A percentile compares a stretch with the other conserved stretches of the same genome.
Conservation (phyloP, 345 rosid species). For the Salix suchowensis region DNA sequence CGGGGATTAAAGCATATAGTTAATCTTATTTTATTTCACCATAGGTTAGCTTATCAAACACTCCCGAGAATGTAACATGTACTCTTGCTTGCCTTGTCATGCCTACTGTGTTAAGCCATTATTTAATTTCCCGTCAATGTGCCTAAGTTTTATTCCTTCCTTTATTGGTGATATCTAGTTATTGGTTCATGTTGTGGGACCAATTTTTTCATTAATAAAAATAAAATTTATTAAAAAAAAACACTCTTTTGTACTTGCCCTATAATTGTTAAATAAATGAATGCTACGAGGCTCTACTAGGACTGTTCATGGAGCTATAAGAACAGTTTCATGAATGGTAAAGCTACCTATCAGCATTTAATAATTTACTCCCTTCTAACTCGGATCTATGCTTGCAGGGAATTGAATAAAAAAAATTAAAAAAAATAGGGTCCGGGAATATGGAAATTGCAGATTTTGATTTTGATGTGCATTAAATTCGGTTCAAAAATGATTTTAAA, state of each 20-base stretch:
- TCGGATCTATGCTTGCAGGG: neutral
- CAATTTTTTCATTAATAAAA: neutral
- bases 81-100: neutral
- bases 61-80: neutral
- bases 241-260: neutral
- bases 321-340: neutral
- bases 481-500: no score
- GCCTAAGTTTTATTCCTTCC: neutral
- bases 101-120: neutral
- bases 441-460: no score
- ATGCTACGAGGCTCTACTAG: no score
- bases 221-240: neutral
- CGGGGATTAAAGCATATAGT: neutral
- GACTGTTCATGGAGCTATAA: neutral
- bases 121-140: neutral
- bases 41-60: neutral
- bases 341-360: neutral
- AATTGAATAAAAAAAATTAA: neutral
- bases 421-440: neutral
- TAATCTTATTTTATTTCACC: neutral
- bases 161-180: neutral
- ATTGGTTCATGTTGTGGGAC: neutral
- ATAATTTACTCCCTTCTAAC: neutral
- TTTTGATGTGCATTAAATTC: neutral
- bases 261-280: neutral